These are phyloP conservation scores for Jimgerdemannia lactiflua DNA, from an alignment of 192 early-diverging fungal genomes.

Conservation along the genomic window DNA sequence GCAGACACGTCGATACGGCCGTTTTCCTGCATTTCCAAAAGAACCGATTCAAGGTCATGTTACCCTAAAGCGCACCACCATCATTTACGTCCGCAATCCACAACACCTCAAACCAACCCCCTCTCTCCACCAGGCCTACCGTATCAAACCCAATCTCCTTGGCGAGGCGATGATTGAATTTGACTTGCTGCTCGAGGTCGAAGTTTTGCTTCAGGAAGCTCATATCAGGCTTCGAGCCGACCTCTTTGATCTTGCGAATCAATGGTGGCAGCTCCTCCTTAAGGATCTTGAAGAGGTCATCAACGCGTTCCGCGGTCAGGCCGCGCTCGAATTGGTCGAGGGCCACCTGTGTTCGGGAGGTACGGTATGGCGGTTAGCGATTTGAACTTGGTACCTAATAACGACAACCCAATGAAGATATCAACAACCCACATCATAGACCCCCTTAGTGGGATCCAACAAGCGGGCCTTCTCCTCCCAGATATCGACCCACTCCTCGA, in stretches of 20 bases:
- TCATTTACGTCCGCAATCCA: too few relatives aligned
- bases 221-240: neutral
- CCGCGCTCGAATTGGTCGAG: constrained; percentile 33
- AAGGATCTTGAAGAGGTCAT: constrained; percentile 24
- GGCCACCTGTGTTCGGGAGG: constrained; percentile 14
- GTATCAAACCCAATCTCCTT: too few relatives aligned
- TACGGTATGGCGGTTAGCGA: constrained; percentile 32
- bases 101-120: too few relatives aligned
- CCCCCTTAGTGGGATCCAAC: constrained; percentile 27
- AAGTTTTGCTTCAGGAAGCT: constrained; percentile 1
- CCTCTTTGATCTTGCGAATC: constrained; percentile 32
- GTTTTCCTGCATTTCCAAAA: too few relatives aligned
- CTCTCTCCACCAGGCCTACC: too few relatives aligned
- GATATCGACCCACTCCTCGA: constrained; percentile 26
- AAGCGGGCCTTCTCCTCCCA: constrained; percentile 25
- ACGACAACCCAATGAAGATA: too few relatives aligned
- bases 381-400: constrained; percentile 7
- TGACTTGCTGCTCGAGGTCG: constrained; percentile 12
- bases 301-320: constrained; percentile 34
- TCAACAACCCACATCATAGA: constrained; percentile 34
- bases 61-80: too few relatives aligned
- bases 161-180: constrained; percentile 11
- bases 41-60: too few relatives aligned
- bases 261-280: constrained; percentile 34
- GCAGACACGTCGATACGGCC: too few relatives aligned